Evolutionary conservation across 495 filamentous ascomycete genomes (phyloP), one percentile per base, ranked within the genome.

Genomic region (Aspergillus nidulans): DNA sequence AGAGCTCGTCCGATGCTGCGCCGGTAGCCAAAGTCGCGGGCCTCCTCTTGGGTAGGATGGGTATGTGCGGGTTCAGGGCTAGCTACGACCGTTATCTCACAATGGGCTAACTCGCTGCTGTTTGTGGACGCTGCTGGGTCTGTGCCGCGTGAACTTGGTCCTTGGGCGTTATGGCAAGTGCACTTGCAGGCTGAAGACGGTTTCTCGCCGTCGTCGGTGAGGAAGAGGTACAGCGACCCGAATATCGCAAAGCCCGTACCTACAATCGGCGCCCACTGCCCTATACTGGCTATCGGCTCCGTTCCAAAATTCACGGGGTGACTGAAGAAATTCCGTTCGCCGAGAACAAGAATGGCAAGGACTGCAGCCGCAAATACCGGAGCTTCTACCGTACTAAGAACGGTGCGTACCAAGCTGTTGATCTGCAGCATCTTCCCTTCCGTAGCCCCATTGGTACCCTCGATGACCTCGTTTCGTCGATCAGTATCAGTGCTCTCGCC

Each of bases 371-470:
- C 47, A 8, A 49, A 49, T 10, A 49, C 47, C 32, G 47, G 47
- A n/a, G 21, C 47, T 49, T 49, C 47, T 4, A 49, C 47, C 3
- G 47, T 39, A 20, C 47, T 49, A 2, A 49, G 47, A 5, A 49
- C 32, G 10, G 32, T 39, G 1, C 47, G 30, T 4, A 49, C 47
- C 10, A 49, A 15, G 12, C 19, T 10, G 20, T 49, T 49, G 19
- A 49, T 49, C 4, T 49, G 47, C 32, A 38, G 47, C 47, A 49
- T 49, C 12, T 39, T 39, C n/a, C 47, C 47, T 20, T 39, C 47
- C 5, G 47, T 49, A 3, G 47, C 47, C 12, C 47, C 47, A 8
- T 49, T 49, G n/a, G 47, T 49, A 3, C 32, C 47, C 9, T 49
- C 47, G 10, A 49, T 49, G 1, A 15, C 10, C 15, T 39, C 32